These are phyloP conservation scores for Breviolum minutum DNA, from an alignment of 73 alveolate species.

Conservation along the genomic window DNA sequence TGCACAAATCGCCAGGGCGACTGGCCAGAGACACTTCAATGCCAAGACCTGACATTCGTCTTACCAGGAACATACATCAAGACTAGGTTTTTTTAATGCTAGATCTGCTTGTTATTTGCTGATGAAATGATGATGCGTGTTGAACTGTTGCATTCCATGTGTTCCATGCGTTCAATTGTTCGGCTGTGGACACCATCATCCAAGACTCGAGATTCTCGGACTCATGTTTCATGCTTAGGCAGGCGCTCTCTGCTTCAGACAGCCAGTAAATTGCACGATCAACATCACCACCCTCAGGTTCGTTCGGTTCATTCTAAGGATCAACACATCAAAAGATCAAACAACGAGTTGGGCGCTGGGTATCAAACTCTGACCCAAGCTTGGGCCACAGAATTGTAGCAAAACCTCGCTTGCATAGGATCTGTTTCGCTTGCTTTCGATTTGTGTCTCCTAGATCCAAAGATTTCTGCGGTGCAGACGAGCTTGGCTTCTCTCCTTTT, in stretches of 20 bases:
- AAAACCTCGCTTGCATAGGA: neutral
- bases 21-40: conserved; percentile 49
- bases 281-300: conserved; percentile 50
- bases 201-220: neutral
- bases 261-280: conserved; percentile 84
- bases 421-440: neutral
- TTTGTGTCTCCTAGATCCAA: neutral
- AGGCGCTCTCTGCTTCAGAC: conserved; percentile 56
- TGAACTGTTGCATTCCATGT: too few species aligned
- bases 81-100: too few species aligned
- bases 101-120: too few species aligned
- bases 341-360: neutral
- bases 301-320: neutral
- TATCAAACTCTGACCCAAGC: conserved; percentile 68
- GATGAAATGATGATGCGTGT: too few species aligned
- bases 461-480: neutral
- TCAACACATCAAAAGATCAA: neutral
- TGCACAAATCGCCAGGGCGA: neutral
- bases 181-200: neutral
- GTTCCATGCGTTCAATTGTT: neutral
- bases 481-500: conserved; percentile 57
- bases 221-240: neutral
- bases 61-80: too few species aligned
- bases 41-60: conserved; percentile 8
- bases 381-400: conserved; percentile 63